Percentiles rank a stretch among this genome's conserved stretches.
Conservation (phyloP, 1,284 basidiomycete genomes). For the Sporisorium graminicola region DNA sequence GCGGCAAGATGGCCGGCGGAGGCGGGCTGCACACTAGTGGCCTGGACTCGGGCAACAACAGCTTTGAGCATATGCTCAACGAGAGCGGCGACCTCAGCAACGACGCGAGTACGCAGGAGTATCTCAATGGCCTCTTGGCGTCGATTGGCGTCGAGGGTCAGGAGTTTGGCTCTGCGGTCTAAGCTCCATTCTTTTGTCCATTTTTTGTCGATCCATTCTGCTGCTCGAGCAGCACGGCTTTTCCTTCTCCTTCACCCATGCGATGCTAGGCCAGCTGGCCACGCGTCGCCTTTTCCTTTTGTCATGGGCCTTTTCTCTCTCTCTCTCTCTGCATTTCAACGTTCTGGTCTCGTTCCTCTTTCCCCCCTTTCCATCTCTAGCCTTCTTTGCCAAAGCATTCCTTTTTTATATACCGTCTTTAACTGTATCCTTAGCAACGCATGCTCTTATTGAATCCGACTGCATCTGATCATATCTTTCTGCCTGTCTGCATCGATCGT, state of each 20-base stretch:
- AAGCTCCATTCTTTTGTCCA: not conserved
- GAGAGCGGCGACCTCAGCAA: constrained; percentile 34
- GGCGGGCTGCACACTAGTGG: constrained; percentile 1
- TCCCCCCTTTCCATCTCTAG: not conserved
- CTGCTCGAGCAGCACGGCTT: not conserved
- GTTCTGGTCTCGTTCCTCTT: not conserved
- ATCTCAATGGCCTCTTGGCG: constrained; percentile 45
- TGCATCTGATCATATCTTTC: not conserved
- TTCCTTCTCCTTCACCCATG: not conserved
- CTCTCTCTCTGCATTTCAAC: constrained; percentile 4
- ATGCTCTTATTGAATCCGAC: constrained; percentile 8
- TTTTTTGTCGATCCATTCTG: not conserved
- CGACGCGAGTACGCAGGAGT: constrained; percentile 46
- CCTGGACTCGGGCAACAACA: constrained; percentile 40
- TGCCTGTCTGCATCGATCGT: not conserved
- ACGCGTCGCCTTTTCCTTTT: not conserved
- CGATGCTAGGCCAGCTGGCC: constrained; percentile 2
- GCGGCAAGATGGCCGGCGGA: constrained; percentile 21
- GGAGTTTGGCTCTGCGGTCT: constrained; percentile 18
- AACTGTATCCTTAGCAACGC: constrained; percentile 41
- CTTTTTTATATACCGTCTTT: not conserved
- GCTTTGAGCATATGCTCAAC: constrained; percentile 46
- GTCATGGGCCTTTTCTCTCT: constrained; percentile 2
- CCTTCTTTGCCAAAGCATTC: not conserved
- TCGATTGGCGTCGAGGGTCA: constrained; percentile 53